Conservation (phyloP, 352 stramenopile species). For the Globisporangium lucens region DNA sequence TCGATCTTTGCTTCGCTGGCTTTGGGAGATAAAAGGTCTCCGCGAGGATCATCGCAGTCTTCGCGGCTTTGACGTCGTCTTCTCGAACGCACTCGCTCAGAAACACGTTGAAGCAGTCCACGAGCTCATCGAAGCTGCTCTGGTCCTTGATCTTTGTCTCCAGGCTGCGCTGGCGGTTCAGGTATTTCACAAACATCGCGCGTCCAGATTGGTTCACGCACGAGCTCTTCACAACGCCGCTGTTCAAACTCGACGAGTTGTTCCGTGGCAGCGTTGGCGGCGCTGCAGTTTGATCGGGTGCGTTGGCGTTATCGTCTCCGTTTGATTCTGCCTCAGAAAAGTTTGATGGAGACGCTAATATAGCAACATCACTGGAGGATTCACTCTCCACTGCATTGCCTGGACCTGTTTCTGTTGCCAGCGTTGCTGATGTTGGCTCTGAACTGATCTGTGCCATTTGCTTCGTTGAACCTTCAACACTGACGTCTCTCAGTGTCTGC, state of each 20-base stretch:
- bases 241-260: background rate
- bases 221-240: conserved; percentile 23
- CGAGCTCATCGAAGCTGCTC: conserved; percentile 54
- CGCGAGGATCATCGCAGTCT: conserved; percentile 86
- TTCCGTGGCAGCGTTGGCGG: background rate
- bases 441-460: background rate
- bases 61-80: conserved; percentile 81
- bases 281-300: background rate
- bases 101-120: conserved; percentile 70
- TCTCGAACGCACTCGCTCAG: conserved; percentile 70
- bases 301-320: background rate
- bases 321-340: background rate
- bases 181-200: conserved; percentile 73
- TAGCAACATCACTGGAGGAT: background rate
- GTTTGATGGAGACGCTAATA: background rate
- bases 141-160: conserved; percentile 70
- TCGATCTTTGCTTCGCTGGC: conserved; percentile 1
- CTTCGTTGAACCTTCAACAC: background rate
- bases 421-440: background rate
- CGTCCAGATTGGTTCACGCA: conserved; percentile 36
- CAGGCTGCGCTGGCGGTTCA: conserved; percentile 79
- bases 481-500: background rate
- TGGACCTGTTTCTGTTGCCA: background rate
- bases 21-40: conserved; percentile 73
- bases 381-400: background rate